Evolutionary conservation across 2,329 filamentous ascomycete genomes (phyloP), one percentile per base, ranked within the genome.

Genomic region (Cyclaneusma minus): DNA sequence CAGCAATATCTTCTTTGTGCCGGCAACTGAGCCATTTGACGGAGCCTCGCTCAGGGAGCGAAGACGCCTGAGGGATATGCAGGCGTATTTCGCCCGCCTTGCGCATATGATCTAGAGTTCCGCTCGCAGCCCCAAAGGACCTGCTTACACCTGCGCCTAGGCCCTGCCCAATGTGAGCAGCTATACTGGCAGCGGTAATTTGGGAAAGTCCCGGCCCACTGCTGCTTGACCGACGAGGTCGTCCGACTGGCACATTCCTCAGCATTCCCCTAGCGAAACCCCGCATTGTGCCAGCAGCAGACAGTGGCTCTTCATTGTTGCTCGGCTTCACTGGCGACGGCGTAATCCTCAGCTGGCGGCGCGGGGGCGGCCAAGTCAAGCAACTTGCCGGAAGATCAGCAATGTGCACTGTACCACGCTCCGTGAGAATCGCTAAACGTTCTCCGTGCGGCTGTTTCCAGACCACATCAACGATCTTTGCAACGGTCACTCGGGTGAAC

Each of bases 381-480:
- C 82, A 81, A 35, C 71, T 79, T 23, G 70, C 63, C 6, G 84
- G 83, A 50, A 95, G 68, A 38, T 93, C 81, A 36, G 93, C 75
- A 22, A 95, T 68, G 52, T 98, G 89, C 7, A 94, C 74, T 6
- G 89, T 98, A n/a, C 87, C 84, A 39, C 85, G 80, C 43, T 92
- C 83, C 1, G 89, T 95, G 14, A 94, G 72, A 54, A 98, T 74
- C 2, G 85, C 87, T 20, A 91, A 56, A 31, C 80, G 75, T 45
- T 92, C 81, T 13, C 81, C 82, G 29, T 75, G 74, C 3, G 81
- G 81, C 29, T 69, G 66, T 2, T 78, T 77, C 89, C 89, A 98
- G 3, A 74, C 71, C 21, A 93, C 80, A 43, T 94, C 87, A 13
- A 94, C 68, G 29, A 95, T 82, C 28, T 81, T 79, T 3, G 89